Evolutionary conservation across 2,329 filamentous ascomycete genomes (phyloP), one percentile per base, ranked within the genome.

Genomic region (Pyricularia sp.): DNA sequence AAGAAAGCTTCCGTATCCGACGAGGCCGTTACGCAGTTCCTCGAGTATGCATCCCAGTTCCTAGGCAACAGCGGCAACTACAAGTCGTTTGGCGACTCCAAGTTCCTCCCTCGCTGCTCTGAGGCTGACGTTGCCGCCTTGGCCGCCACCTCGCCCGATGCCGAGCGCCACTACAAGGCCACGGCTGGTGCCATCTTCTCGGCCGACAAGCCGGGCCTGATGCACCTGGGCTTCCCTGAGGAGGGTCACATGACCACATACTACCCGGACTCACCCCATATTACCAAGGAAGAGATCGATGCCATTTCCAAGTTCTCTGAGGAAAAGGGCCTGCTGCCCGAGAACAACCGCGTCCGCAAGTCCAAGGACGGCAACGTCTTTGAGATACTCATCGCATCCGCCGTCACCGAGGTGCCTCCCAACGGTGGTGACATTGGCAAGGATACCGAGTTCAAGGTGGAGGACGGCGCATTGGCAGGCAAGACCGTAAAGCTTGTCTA

Each of bases 1-100:
- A 76, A 82, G 67, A 86, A 88, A 74, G 85, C 87, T 22, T 81
- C 82, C 35, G 80, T 92, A 62, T 83, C 83, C 60, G 80, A 86
- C 63, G 80, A 86, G 64, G 83, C 91, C 65, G 73, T 91, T 60
- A 81, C 82, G 19, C 79, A 82, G 66, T 93, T 93, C 77, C 79
- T 93, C 49, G 85, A 92, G 74, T 94, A 93, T 74, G 82, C 88
- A 8, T 85, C 84, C 33, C 88, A 91, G 75, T 92, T 94, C 74
- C 79, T 94, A 2, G 89, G 89, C 60, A 94, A 93, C 73, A 82
- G 82, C 67, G 89, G 91, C 68, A 94, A 94, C 75, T 94, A 93
- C 78, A 93, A 93, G 78, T 89, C 88, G 70, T 93, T 93, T 71
- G 91, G 91, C 59, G 90, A 94, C 75, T 84, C 88, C 70, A 94